Conservation (phyloP, 2,329 filamentous ascomycete species). For the Curvularia hawaiiensis region DNA sequence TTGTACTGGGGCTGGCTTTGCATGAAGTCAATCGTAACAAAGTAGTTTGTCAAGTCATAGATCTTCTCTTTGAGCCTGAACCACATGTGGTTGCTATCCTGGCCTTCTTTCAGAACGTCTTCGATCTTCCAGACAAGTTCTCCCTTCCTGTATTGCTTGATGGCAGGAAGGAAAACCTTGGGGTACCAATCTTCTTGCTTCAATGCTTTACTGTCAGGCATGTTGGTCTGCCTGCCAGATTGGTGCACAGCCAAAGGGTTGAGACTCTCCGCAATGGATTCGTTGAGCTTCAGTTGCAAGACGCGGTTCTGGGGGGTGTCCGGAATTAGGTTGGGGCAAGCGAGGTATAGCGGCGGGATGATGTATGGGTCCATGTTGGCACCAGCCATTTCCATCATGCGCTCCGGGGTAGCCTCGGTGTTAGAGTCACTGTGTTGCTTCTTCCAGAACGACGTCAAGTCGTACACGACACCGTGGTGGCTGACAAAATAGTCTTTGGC, state of each 20-base stretch:
- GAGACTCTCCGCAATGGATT: conserved; percentile 53
- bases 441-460: conserved; percentile 87
- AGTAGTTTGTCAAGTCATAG: conserved; percentile 93
- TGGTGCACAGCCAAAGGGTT: conserved; percentile 67
- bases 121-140: conserved; percentile 73
- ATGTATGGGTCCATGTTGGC: conserved; percentile 85
- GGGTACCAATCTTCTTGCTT: conserved; percentile 76
- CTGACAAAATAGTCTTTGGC: conserved; percentile 83
- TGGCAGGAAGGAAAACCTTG: conserved; percentile 73
- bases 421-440: conserved; percentile 78
- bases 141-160: conserved; percentile 86
- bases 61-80: conserved; percentile 75
- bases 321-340: conserved; percentile 75
- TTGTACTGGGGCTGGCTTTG: conserved; percentile 63
- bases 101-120: conserved; percentile 68
- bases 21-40: conserved; percentile 71
- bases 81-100: conserved; percentile 74
- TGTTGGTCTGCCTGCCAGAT: conserved; percentile 66
- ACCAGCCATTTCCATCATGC: conserved; percentile 81
- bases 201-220: conserved; percentile 61
- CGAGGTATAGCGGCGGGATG: conserved; percentile 72
- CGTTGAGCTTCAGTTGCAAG: conserved; percentile 67
- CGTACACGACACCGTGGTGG: conserved; percentile 87
- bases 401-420: conserved; percentile 62
- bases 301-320: conserved; percentile 50